A percentile compares a stretch with the other conserved stretches of the same genome.
These are phyloP conservation scores for Trypanosoma caninum DNA, from an alignment of 208 protist genomes.

Conservation along the genomic window DNA sequence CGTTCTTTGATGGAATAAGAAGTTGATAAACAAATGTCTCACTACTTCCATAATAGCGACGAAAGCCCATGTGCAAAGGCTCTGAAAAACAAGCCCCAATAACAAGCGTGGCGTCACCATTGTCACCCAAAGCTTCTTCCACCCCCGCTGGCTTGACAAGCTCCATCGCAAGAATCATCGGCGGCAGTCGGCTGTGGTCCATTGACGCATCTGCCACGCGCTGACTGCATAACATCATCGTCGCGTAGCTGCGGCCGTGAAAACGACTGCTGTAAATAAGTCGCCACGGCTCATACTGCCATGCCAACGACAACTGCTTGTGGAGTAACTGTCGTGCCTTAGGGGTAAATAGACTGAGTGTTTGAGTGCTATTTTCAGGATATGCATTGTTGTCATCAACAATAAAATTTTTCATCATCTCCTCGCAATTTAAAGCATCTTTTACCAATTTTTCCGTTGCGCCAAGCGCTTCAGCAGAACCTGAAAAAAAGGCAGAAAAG, in stretches of 20 bases:
- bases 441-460: conserved; percentile 34
- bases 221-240: conserved; percentile 45
- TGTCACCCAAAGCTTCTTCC: background rate
- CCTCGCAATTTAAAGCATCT: background rate
- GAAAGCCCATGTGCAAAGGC: conserved; percentile 31
- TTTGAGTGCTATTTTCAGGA: background rate
- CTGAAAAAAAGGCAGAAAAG: conserved; percentile 63
- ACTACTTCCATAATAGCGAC: conserved; percentile 62
- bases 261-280: conserved; percentile 71
- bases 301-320: conserved; percentile 44
- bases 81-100: conserved; percentile 69
- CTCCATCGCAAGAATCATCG: conserved; percentile 70
- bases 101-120: conserved; percentile 13
- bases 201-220: conserved; percentile 28
- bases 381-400: background rate
- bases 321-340: conserved; percentile 55
- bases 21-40: conserved; percentile 82
- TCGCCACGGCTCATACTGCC: conserved; percentile 64
- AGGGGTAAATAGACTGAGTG: conserved; percentile 38
- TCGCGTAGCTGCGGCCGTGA: conserved; percentile 58
- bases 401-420: conserved; percentile 14
- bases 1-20: conserved; percentile 26
- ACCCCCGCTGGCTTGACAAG: conserved; percentile 25
- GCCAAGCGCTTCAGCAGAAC: conserved; percentile 47
- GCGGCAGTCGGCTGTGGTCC: conserved; percentile 1